phyloP scores from a whole-genome alignment of 2,329 filamentous ascomycete species.

The Epichloe bromicola region DNA sequence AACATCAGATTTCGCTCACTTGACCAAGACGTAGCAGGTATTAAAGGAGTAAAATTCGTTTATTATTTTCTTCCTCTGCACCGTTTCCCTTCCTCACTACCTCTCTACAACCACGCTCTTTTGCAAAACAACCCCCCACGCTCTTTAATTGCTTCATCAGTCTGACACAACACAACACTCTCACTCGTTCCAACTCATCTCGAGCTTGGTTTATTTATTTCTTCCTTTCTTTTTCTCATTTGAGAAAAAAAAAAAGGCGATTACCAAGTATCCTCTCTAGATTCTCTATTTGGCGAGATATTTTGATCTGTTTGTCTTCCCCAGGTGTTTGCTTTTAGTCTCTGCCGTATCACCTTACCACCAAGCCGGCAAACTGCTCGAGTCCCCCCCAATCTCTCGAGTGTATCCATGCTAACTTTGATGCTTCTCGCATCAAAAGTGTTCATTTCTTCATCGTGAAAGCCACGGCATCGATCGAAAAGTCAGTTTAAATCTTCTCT shows the following conservation, averaged over 20 bases:
- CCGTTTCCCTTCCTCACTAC: too few relatives aligned
- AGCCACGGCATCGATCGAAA: background rate
- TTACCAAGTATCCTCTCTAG: background rate
- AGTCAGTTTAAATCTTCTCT: background rate
- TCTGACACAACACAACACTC: background rate
- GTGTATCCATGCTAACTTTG: background rate
- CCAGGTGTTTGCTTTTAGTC: background rate
- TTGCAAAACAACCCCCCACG: background rate
- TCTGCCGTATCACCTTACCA: conserved; percentile 1
- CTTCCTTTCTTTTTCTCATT: background rate
- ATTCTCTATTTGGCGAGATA: background rate
- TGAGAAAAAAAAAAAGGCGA: background rate
- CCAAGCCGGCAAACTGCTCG: conserved; percentile 1
- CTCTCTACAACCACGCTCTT: background rate
- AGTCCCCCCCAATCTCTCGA: background rate
- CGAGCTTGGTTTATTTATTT: background rate
- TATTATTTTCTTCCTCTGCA: background rate
- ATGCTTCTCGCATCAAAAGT: background rate
- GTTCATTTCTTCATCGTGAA: background rate
- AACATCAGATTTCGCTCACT: conserved; percentile 2
- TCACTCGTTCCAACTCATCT: background rate
- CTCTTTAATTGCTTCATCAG: background rate
- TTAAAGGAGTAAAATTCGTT: background rate
- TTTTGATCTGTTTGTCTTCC: background rate
- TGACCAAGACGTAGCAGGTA: background rate